Evolutionary conservation across 192 early-diverging fungal species (phyloP).

Genomic region (Gorgonomyces haynaldii): DNA sequence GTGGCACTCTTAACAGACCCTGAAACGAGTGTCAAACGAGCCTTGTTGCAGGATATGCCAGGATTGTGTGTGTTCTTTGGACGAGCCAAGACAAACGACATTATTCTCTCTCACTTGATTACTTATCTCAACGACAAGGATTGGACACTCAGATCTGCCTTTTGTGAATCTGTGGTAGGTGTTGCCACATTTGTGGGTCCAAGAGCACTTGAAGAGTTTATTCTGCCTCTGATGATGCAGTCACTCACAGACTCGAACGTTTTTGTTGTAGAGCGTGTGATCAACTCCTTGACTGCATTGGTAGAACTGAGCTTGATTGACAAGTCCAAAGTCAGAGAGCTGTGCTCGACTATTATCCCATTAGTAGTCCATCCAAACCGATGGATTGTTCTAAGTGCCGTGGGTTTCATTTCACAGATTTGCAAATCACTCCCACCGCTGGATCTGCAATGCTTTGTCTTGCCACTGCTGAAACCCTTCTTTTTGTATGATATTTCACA

Average conservation of each 20-base stretch:
- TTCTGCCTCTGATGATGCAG: constrained; percentile 86
- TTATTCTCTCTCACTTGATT: constrained; percentile 83
- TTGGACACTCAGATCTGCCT: constrained; percentile 81
- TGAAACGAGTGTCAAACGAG: constrained; percentile 70
- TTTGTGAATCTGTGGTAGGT: constrained; percentile 87
- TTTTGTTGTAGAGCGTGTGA: constrained; percentile 82
- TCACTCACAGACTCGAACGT: constrained; percentile 80
- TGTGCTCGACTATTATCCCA: constrained; percentile 55
- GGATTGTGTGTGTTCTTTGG: constrained; percentile 77
- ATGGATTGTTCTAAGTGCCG: constrained; percentile 67
- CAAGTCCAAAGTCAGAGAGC: constrained; percentile 64
- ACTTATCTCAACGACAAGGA: constrained; percentile 94
- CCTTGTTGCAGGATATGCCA: constrained; percentile 70
- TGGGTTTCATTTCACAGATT: constrained; percentile 57
- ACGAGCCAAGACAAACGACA: constrained; percentile 66
- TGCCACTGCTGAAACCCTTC: constrained; percentile 59
- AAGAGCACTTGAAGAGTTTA: constrained; percentile 79
- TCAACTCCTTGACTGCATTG: constrained; percentile 70
- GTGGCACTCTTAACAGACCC: constrained; percentile 69
- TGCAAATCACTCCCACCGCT: constrained; percentile 50
- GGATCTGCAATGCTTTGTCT: constrained; percentile 67
- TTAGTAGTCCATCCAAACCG: constrained; percentile 68
- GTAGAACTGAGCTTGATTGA: constrained; percentile 64
- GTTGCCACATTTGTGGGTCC: constrained; percentile 80
- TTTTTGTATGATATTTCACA: constrained; percentile 53